Percentiles rank a stretch among this genome's conserved stretches.
These are phyloP conservation scores for Zoysia matrella DNA, from an alignment of 202 grass and related monocot species.

Conservation along the genomic window DNA sequence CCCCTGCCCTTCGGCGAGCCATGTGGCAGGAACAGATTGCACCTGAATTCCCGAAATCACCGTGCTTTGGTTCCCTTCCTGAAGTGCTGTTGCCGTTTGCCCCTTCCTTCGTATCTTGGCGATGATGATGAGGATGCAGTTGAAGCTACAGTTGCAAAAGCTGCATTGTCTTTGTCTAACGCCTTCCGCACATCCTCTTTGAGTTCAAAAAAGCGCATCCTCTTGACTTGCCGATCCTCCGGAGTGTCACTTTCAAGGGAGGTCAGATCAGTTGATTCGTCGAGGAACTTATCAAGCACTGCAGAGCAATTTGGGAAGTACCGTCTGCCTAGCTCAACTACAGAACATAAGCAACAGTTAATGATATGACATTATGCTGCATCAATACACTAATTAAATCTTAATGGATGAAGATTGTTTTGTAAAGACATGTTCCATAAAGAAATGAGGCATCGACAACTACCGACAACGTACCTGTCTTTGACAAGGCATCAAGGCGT, in stretches of 20 bases:
- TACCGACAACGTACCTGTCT: slow-evolving; percentile 53
- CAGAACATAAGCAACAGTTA: neutral
- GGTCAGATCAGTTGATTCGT: slow-evolving; percentile 52
- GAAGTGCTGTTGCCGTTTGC: slow-evolving; percentile 2
- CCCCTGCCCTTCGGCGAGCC: neutral
- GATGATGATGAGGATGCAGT: slow-evolving; percentile 46
- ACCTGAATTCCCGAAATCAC: slow-evolving; percentile 15
- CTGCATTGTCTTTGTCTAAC: slow-evolving; percentile 73
- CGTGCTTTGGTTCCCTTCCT: slow-evolving; percentile 36
- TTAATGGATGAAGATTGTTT: neutral
- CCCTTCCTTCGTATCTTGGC: slow-evolving; percentile 29
- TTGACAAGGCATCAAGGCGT: slow-evolving; percentile 60
- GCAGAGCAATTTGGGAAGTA: slow-evolving; percentile 72
- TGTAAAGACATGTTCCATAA: neutral
- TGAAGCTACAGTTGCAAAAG: slow-evolving; percentile 29
- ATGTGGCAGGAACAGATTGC: neutral
- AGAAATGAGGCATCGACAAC: neutral
- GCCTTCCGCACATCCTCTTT: slow-evolving; percentile 70
- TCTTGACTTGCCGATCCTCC: slow-evolving; percentile 58
- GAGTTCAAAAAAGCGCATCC: slow-evolving; percentile 67
- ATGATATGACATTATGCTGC: neutral
- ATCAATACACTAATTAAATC: neutral
- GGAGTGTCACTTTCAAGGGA: slow-evolving; percentile 54
- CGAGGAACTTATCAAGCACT: slow-evolving; percentile 71
- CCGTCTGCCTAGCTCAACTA: slow-evolving; percentile 67